A percentile compares a stretch with the other conserved stretches of the same genome.
Conservation (phyloP, 2,329 filamentous ascomycete species). For the Plenodomus biglobosus region DNA sequence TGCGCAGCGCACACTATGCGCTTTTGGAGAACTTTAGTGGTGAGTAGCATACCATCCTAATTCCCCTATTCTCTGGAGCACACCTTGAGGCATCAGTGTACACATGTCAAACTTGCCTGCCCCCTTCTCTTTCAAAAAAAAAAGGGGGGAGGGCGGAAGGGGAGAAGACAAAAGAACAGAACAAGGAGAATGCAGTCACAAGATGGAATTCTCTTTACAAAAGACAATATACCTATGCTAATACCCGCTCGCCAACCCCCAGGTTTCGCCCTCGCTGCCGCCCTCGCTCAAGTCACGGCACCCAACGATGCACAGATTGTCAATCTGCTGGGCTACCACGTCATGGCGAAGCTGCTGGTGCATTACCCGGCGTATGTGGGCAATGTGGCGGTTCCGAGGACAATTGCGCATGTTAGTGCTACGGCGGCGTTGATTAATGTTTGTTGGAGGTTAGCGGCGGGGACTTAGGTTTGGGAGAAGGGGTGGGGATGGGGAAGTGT, state of each 20-base stretch:
- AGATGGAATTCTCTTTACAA: too few relatives aligned
- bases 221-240: too few relatives aligned
- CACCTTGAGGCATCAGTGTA: too few relatives aligned
- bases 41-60: too few relatives aligned
- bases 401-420: conserved; percentile 20
- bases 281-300: conserved; percentile 24
- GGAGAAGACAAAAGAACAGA: too few relatives aligned
- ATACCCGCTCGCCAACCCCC: too few relatives aligned
- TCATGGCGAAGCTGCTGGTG: conserved; percentile 25
- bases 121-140: too few relatives aligned
- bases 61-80: too few relatives aligned
- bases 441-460: conserved; percentile 25
- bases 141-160: too few relatives aligned
- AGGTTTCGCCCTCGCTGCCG: conserved; percentile 24
- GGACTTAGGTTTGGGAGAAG: conserved; percentile 3
- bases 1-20: conserved; percentile 26
- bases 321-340: conserved; percentile 23
- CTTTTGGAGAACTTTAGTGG: conserved; percentile 30
- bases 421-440: conserved; percentile 27
- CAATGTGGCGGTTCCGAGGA: conserved; percentile 21
- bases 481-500: not conserved
- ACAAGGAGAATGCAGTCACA: too few relatives aligned
- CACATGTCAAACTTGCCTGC: too few relatives aligned
- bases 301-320: conserved; percentile 25
- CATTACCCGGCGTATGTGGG: conserved; percentile 24